phyloP scores from a whole-genome alignment of 2,329 filamentous ascomycete species.

The Talaromyces pinophilus region DNA sequence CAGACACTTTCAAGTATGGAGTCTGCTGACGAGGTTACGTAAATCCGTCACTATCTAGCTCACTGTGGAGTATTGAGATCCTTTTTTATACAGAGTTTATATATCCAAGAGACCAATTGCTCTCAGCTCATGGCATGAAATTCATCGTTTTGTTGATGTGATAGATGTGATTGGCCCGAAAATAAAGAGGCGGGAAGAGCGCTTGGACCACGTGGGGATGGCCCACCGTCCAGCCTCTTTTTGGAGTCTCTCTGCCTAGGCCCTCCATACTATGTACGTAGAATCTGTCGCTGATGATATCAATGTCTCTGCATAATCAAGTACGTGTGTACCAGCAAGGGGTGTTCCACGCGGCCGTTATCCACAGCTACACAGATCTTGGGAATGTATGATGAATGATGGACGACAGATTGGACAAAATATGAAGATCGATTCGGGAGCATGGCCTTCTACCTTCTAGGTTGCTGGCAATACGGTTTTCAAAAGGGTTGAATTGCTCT shows the following conservation, averaged over 20 bases:
- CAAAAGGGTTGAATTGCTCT: not conserved
- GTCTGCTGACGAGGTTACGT: not conserved
- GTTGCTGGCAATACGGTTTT: not conserved
- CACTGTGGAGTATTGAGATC: not conserved
- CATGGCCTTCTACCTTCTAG: not conserved
- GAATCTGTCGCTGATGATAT: not conserved
- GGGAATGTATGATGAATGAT: not conserved
- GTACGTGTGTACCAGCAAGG: not conserved
- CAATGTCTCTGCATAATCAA: not conserved
- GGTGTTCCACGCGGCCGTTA: not conserved
- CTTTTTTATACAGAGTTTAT: not conserved
- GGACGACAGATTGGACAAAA: not conserved
- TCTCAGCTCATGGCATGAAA: not conserved
- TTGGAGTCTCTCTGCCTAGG: not conserved
- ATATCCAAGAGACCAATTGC: not conserved
- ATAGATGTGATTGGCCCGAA: constrained; percentile 20
- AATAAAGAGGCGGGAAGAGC: constrained; percentile 20
- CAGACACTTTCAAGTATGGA: not conserved
- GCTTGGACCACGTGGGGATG: constrained; percentile 13
- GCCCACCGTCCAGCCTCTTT: constrained; percentile 15
- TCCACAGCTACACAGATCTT: not conserved
- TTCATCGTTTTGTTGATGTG: not conserved
- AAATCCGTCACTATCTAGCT: not conserved
- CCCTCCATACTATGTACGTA: not conserved
- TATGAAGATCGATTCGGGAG: not conserved